A percentile compares a stretch with the other conserved stretches of the same genome.
Evolutionary conservation across 768 basidiomycete species (phyloP).

Genomic region (Suillus americanus): DNA sequence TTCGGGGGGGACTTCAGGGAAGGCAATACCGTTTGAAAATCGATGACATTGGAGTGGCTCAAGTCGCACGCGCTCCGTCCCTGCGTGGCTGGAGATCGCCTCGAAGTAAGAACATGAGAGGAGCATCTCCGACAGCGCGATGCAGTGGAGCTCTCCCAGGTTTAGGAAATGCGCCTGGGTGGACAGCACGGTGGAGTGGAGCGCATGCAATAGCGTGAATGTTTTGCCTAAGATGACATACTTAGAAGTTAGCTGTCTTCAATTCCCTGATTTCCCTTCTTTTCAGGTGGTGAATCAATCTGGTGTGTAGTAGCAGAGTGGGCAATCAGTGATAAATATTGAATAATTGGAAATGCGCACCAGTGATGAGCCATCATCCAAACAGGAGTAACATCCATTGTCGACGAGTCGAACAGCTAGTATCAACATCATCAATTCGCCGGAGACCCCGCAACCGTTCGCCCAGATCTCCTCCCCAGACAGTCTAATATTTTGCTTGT

Average conservation of each 20-base stretch:
- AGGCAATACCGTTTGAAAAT: constrained; percentile 81
- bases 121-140: constrained; percentile 46
- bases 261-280: constrained; percentile 6
- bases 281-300: constrained; percentile 17
- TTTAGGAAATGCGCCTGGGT: too few relatives aligned
- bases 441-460: not conserved
- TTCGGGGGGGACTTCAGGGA: constrained; percentile 42
- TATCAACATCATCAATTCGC: constrained; percentile 50
- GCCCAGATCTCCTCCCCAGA: constrained; percentile 73
- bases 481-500: constrained; percentile 90
- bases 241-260: constrained; percentile 36
- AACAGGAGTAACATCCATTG: constrained; percentile 25
- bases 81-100: constrained; percentile 22
- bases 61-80: constrained; percentile 40
- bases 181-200: constrained; percentile 27
- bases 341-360: constrained; percentile 28
- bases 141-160: too few relatives aligned
- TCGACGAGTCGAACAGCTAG: constrained; percentile 47
- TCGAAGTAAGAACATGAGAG: constrained; percentile 78
- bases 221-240: constrained; percentile 58
- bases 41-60: constrained; percentile 57
- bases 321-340: not conserved
- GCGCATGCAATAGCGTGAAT: constrained; percentile 69
- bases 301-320: constrained; percentile 2
- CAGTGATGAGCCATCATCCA: constrained; percentile 46